A percentile compares a stretch with the other conserved stretches of the same genome.
Evolutionary conservation across 2,329 filamentous ascomycete genomes (phyloP).

Genomic region (Xenoacremonium recifei): DNA sequence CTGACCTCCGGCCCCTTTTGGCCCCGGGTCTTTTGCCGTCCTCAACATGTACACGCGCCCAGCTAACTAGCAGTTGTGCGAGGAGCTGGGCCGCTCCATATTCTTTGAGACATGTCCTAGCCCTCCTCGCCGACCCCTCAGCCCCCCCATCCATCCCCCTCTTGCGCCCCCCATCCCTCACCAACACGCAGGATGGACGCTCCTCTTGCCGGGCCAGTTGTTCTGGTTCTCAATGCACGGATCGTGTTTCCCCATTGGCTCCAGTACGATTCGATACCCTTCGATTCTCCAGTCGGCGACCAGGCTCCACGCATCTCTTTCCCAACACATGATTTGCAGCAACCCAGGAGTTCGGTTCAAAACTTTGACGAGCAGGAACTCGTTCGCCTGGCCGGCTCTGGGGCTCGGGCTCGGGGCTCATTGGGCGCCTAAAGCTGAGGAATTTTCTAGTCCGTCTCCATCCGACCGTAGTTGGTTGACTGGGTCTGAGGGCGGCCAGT

Average conservation of each 20-base stretch:
- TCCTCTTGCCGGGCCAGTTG: constrained; percentile 12
- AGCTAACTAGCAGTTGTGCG: too few species aligned
- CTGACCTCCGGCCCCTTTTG: too few species aligned
- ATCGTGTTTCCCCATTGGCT: constrained; percentile 21
- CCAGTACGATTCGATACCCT: constrained; percentile 23
- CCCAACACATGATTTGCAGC: constrained; percentile 33
- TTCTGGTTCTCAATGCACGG: constrained; percentile 4
- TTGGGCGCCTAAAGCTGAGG: constrained; percentile 5
- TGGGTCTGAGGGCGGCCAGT: constrained; percentile 2
- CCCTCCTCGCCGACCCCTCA: too few species aligned
- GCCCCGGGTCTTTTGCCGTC: too few species aligned
- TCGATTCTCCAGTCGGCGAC: constrained; percentile 17
- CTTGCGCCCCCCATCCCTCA: constrained; percentile 4
- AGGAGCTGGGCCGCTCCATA: too few species aligned
- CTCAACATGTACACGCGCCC: too few species aligned
- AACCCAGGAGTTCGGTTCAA: constrained; percentile 23
- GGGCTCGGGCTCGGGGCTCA: constrained; percentile 12
- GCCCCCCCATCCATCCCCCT: too few species aligned
- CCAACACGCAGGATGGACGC: not conserved
- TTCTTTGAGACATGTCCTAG: too few species aligned
- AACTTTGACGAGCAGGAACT: constrained; percentile 10
- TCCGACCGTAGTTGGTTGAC: constrained; percentile 11
- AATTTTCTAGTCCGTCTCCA: constrained; percentile 17
- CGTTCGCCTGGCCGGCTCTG: constrained; percentile 9
- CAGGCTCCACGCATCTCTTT: constrained; percentile 24